These are phyloP conservation scores for Desmodesmus armatus DNA, from an alignment of 139 green algal species.

Conservation along the genomic window DNA sequence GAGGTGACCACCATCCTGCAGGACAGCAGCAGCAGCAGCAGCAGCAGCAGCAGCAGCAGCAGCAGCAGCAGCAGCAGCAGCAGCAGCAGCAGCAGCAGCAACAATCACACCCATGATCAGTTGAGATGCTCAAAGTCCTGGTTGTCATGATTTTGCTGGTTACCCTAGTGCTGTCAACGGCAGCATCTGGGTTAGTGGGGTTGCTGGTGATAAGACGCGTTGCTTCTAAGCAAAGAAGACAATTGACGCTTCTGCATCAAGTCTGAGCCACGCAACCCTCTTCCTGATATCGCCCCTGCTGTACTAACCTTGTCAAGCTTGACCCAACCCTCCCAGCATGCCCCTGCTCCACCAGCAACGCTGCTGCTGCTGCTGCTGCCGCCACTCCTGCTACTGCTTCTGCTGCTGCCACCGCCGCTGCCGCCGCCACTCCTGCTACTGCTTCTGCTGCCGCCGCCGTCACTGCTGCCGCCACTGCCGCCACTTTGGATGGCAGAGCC, in stretches of 20 bases:
- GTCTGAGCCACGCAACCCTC: too few relatives aligned
- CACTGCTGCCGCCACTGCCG: background rate
- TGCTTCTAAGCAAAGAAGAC: too few relatives aligned
- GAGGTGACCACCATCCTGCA: conserved; percentile 35
- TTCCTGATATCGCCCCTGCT: too few relatives aligned
- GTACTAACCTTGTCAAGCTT: conserved; percentile 20
- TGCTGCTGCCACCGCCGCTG: background rate
- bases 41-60: background rate
- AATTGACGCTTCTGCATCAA: too few relatives aligned
- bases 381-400: too few relatives aligned
- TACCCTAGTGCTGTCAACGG: background rate
- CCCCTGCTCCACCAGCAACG: conserved; percentile 7
- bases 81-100: background rate
- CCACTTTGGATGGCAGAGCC: too few relatives aligned
- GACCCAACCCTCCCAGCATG: conserved; percentile 34
- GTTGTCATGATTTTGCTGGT: background rate
- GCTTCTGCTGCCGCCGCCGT: background rate
- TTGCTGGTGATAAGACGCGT: too few relatives aligned
- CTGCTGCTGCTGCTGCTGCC: background rate
- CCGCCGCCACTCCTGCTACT: background rate
- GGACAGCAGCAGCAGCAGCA: background rate
- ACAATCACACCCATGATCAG: background rate
- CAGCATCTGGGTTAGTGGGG: too few relatives aligned
- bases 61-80: background rate
- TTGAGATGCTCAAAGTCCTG: too few relatives aligned